Evolutionary conservation across 2,329 filamentous ascomycete species (phyloP).

Genomic region (Hypoxylon sp.): DNA sequence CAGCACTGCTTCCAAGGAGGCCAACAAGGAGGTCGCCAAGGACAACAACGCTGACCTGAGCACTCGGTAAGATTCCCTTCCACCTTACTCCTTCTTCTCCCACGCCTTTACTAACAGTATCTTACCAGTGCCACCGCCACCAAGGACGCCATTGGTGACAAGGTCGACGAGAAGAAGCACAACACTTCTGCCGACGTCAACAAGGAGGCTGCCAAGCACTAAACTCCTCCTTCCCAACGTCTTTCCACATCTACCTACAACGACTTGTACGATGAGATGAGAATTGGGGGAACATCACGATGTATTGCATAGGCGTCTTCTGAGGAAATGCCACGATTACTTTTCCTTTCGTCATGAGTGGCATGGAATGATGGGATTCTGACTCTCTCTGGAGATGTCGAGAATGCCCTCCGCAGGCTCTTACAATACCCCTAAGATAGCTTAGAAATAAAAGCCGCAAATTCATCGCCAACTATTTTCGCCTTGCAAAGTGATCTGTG

Average conservation of each 20-base stretch:
- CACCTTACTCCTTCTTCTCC: not conserved
- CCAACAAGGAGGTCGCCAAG: conserved; percentile 77
- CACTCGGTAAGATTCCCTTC: conserved; percentile 62
- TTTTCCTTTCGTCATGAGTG: conserved; percentile 37
- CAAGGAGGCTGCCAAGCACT: conserved; percentile 54
- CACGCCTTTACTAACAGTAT: conserved; percentile 46
- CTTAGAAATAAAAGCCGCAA: conserved; percentile 47
- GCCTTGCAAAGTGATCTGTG: not conserved
- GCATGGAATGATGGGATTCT: conserved; percentile 39
- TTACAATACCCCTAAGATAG: conserved; percentile 51
- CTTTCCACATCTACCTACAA: conserved; percentile 17
- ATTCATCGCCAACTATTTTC: conserved; percentile 19
- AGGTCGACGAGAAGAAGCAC: conserved; percentile 56
- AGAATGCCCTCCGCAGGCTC: conserved; percentile 34
- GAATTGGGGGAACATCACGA: conserved; percentile 9
- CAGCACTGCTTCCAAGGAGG: conserved; percentile 71
- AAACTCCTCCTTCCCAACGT: conserved; percentile 31
- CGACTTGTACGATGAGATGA: conserved; percentile 47
- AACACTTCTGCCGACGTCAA: conserved; percentile 51
- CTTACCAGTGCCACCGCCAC: conserved; percentile 57
- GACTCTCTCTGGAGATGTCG: conserved; percentile 22
- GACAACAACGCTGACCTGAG: conserved; percentile 63
- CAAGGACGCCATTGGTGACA: conserved; percentile 62
- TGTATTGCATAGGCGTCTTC: conserved; percentile 31
- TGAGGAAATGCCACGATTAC: conserved; percentile 31